These are phyloP conservation scores for Imleria badia DNA, from an alignment of 768 basidiomycete species.

Conservation along the genomic window DNA sequence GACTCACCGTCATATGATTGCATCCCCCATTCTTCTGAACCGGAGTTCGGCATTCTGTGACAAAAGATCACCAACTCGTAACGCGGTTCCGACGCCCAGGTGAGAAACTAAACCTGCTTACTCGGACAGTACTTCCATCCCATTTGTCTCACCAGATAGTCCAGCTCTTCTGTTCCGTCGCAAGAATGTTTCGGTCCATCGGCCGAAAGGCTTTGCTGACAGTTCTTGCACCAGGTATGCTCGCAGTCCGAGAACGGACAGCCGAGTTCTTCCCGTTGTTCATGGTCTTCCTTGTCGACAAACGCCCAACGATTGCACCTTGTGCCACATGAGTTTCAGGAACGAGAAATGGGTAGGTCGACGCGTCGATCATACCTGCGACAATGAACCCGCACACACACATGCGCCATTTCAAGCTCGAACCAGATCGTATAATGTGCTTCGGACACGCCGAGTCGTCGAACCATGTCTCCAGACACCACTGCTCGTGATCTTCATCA, in stretches of 20 bases:
- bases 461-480: slow-evolving; percentile 37
- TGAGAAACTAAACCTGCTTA: slow-evolving; percentile 15
- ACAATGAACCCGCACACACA: slow-evolving; percentile 47
- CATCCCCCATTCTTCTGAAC: slow-evolving; percentile 55
- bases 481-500: slow-evolving; percentile 29
- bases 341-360: neutral
- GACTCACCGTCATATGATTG: slow-evolving; percentile 58
- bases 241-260: slow-evolving; percentile 52
- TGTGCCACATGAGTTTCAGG: neutral
- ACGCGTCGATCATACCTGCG: slow-evolving; percentile 41
- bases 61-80: neutral
- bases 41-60: slow-evolving; percentile 42
- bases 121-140: slow-evolving; percentile 70
- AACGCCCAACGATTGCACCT: slow-evolving; percentile 53
- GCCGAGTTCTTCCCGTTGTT: slow-evolving; percentile 37
- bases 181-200: slow-evolving; percentile 49
- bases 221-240: slow-evolving; percentile 60
- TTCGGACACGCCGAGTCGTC: slow-evolving; percentile 43
- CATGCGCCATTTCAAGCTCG: slow-evolving; percentile 45
- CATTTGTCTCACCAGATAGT: slow-evolving; percentile 44
- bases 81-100: neutral
- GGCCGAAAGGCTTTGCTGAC: slow-evolving; percentile 39
- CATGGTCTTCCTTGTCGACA: slow-evolving; percentile 50
- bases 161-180: slow-evolving; percentile 54
- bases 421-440: slow-evolving; percentile 39